phyloP scores from a whole-genome alignment of 2,329 filamentous ascomycete genomes.

The Escovopsis weberi region DNA sequence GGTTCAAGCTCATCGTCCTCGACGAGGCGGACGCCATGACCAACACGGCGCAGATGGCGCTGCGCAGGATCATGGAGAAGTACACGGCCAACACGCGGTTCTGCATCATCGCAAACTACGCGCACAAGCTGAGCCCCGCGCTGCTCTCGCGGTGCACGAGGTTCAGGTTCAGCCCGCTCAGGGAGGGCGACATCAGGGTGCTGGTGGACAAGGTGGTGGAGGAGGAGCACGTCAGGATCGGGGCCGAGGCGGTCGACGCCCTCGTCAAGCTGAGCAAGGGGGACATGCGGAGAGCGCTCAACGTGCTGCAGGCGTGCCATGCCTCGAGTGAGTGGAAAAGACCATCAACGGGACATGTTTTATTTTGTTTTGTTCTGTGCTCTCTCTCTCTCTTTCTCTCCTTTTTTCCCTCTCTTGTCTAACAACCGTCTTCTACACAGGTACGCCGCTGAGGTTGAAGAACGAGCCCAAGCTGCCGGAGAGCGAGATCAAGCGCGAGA shows the following conservation, averaged over 20 bases:
- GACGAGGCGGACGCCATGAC: slow-evolving; percentile 99
- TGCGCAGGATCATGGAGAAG: slow-evolving; percentile 96
- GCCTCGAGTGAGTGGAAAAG: slow-evolving; percentile 50
- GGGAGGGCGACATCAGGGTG: slow-evolving; percentile 70
- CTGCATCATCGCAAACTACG: slow-evolving; percentile 98
- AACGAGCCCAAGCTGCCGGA: slow-evolving; percentile 45
- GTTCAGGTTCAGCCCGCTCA: slow-evolving; percentile 88
- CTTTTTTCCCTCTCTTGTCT: no score
- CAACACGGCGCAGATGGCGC: slow-evolving; percentile 93
- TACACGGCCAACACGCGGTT: slow-evolving; percentile 97
- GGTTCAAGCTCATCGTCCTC: slow-evolving; percentile 90
- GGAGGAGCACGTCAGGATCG: slow-evolving; percentile 76
- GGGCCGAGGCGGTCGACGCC: slow-evolving; percentile 64
- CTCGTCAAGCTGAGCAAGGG: slow-evolving; percentile 81
- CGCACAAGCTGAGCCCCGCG: slow-evolving; percentile 90
- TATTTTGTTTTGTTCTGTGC: no score
- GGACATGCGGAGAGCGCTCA: slow-evolving; percentile 88
- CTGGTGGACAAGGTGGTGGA: slow-evolving; percentile 82
- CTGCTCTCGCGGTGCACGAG: slow-evolving; percentile 85
- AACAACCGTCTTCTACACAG: slow-evolving; percentile 20
- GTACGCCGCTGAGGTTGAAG: slow-evolving; percentile 51
- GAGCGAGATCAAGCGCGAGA: slow-evolving; percentile 57
- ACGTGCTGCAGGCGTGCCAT: slow-evolving; percentile 92
- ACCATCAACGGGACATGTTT: no score
- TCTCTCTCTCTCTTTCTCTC: no score